Percentiles rank a stretch among this genome's conserved stretches.
These are phyloP conservation scores for Scutellaria galericulata DNA, from an alignment of 257 asterid species.

Conservation along the genomic window DNA sequence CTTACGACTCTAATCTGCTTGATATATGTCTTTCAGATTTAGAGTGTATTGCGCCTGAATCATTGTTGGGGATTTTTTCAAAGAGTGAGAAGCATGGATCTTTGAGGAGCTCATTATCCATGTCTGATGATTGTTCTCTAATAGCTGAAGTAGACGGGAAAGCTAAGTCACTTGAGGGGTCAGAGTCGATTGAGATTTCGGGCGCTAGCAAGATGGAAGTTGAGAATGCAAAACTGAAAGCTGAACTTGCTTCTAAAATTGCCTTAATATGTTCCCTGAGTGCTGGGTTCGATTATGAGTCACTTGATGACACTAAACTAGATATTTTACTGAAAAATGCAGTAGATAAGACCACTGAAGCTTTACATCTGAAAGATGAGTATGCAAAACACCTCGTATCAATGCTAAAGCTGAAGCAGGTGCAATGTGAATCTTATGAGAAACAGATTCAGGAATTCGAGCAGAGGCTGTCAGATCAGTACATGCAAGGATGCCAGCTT, in stretches of 20 bases:
- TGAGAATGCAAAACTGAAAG: constrained; percentile 94
- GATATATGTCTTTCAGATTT: constrained; percentile 77
- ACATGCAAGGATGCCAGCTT: constrained; percentile 47
- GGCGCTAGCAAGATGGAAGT: constrained; percentile 90
- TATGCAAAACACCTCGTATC: constrained; percentile 72
- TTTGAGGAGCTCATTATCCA: constrained; percentile 56
- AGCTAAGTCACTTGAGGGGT: constrained; percentile 49
- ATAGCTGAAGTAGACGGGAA: constrained; percentile 53
- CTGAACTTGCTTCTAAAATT: constrained; percentile 95
- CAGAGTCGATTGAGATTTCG: constrained; percentile 75
- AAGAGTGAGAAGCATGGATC: constrained; percentile 60
- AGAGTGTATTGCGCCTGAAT: constrained; percentile 90
- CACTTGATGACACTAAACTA: constrained; percentile 61
- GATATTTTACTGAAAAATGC: constrained; percentile 65
- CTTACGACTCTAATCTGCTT: constrained; percentile 76
- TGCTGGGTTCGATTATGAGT: constrained; percentile 65
- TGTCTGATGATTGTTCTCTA: constrained; percentile 59
- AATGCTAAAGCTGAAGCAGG: constrained; percentile 70
- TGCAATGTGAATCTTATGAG: constrained; percentile 84
- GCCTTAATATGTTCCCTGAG: constrained; percentile 76
- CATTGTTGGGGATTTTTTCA: constrained; percentile 58
- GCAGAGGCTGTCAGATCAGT: constrained; percentile 77
- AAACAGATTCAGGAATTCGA: constrained; percentile 88
- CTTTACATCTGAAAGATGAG: constrained; percentile 80
- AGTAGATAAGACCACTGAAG: constrained; percentile 79